Evolutionary conservation across 2,329 filamentous ascomycete genomes (phyloP), one percentile per base, ranked within the genome.

Genomic region (Ceratocystis albifundus): DNA sequence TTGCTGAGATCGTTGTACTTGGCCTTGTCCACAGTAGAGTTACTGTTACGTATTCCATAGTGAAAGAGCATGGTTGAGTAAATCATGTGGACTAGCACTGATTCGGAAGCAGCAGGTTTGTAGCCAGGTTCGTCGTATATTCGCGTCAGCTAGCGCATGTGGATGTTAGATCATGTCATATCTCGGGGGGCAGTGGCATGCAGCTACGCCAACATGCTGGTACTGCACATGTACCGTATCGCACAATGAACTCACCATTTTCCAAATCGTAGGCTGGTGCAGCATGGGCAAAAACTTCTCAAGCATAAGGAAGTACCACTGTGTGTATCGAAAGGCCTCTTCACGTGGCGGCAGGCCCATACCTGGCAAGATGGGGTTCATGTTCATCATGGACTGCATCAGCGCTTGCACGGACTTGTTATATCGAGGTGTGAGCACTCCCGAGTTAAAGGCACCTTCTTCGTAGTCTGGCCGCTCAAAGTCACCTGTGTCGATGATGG

Each of bases 1-100:
- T 91, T 89, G 2, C 88, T 89, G 63, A 86, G 76, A 0, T 84
- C 79, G 70, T 87, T 84, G 64, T 87, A 76, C 48, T 80, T 78
- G 5, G 77, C 76, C 68, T 82, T 80, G 67, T 82, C 79, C 2
- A 80, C 78, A 17, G 80, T 73, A 66, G 83, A 76, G 68, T 84
- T 79, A 68, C 79, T 78, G 70, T 90, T 91, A 22, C 89, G 81
- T 3, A 85, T 79, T n/a, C 87, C 86, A 68, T 86, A 88, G 71
- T 95, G 89, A 70, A 88, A 90, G 72, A 86, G 86, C 70, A 93
- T 88, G 62, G 85, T 86, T 10, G 88, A 87, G 67, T 94, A 86
- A 53, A 94, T 82, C 84, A 92, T 89, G 74, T 93, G 88, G 0
- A 91, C 80, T 67, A 84, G 84, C 50, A 89, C 87, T 1, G 80